Evolutionary conservation across 768 basidiomycete genomes (phyloP).

Genomic region (Serendipita vermifera): DNA sequence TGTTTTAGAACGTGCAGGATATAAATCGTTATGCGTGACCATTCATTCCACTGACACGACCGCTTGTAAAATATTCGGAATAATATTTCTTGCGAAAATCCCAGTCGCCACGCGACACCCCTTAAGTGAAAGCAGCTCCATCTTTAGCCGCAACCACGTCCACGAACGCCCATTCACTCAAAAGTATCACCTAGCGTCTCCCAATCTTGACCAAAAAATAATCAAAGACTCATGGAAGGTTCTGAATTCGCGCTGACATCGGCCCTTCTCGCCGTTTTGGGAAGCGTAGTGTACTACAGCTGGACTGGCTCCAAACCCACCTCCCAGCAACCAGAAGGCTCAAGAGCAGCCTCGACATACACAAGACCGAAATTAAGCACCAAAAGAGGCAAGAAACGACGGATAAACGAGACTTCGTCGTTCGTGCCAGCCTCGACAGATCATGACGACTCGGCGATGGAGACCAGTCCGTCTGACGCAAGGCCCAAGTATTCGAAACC

Average conservation of each 20-base stretch:
- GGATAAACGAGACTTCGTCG: neutral
- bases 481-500: too few species aligned
- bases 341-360: neutral
- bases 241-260: neutral
- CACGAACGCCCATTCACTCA: too few species aligned
- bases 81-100: too few species aligned
- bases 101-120: too few species aligned
- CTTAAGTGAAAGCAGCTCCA: too few species aligned
- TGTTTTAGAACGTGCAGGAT: too few species aligned
- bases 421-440: neutral
- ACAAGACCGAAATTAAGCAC: neutral
- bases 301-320: neutral
- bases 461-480: neutral
- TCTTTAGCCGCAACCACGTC: too few species aligned
- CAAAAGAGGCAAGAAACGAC: slow-evolving; percentile 2
- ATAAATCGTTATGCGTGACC: too few species aligned
- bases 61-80: too few species aligned
- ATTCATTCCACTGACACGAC: too few species aligned
- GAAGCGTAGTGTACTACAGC: slow-evolving; percentile 1
- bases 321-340: neutral
- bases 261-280: neutral
- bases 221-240: neutral
- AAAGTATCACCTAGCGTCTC: too few species aligned
- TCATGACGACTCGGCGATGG: slow-evolving; percentile 5
- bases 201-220: too few species aligned